phyloP scores from a whole-genome alignment of 164 flowering plant species.

The Annona squamosa region DNA sequence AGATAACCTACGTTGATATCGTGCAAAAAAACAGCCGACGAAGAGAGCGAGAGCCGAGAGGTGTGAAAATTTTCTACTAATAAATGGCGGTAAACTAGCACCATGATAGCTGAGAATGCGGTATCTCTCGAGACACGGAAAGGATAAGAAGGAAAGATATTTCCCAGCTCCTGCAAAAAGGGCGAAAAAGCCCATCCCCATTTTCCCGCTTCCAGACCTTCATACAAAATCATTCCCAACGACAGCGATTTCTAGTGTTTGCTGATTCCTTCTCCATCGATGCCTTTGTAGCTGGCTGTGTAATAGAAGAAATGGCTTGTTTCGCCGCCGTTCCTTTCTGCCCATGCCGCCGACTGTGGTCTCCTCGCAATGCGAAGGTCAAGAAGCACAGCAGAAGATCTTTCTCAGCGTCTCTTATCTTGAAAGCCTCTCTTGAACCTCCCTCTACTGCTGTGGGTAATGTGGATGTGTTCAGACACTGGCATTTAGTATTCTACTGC shows the following conservation, averaged over 20 bases:
- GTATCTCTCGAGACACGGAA: not conserved
- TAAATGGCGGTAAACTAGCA: not conserved
- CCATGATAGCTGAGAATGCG: not conserved
- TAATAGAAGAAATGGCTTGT: conserved; percentile 43
- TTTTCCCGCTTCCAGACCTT: not conserved
- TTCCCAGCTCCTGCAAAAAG: not conserved
- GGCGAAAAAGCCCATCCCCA: no score
- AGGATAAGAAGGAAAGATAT: not conserved
- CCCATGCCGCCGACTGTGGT: conserved; percentile 31
- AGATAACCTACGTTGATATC: no score
- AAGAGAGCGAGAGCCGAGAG: not conserved
- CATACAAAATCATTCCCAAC: not conserved
- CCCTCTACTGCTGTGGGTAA: conserved; percentile 29
- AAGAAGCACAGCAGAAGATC: not conserved
- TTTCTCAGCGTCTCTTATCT: not conserved
- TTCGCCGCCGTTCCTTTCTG: conserved; percentile 42
- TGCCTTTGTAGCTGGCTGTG: not conserved
- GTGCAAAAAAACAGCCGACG: no score
- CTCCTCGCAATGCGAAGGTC: conserved; percentile 25
- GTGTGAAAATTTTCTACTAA: not conserved
- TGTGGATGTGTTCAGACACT: no score
- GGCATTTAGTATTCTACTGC: no score
- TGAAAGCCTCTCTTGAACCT: conserved; percentile 21
- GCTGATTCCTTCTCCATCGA: not conserved
- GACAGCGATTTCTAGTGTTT: not conserved